Percentiles rank a stretch among this genome's conserved stretches.
phyloP scores from a whole-genome alignment of 805 yeast genomes.

The Teunomyces aglyptinius region DNA sequence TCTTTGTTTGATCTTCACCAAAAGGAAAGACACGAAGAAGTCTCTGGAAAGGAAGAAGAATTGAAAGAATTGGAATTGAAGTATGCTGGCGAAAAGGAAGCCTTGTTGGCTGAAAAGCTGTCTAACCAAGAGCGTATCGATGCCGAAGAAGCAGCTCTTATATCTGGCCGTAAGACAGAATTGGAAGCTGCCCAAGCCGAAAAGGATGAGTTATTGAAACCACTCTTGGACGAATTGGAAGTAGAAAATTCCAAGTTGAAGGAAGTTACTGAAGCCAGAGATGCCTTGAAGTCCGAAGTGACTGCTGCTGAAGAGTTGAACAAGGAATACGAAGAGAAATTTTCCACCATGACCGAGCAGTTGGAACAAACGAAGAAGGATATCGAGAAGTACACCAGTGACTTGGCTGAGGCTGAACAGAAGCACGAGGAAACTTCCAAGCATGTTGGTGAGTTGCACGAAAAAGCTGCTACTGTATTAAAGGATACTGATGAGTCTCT shows the following conservation, averaged over 20 bases:
- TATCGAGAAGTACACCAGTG: slow-evolving; percentile 31
- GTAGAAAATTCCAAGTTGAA: slow-evolving; percentile 48
- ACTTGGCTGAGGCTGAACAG: slow-evolving; percentile 31
- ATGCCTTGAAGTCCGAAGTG: slow-evolving; percentile 44
- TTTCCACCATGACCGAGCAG: slow-evolving; percentile 44
- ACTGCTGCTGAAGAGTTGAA: slow-evolving; percentile 44
- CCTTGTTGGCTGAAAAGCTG: slow-evolving; percentile 44
- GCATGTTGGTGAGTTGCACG: slow-evolving; percentile 37
- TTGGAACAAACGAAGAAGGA: slow-evolving; percentile 41
- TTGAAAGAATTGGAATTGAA: slow-evolving; percentile 36
- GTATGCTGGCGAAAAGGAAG: slow-evolving; percentile 41
- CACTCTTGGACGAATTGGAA: slow-evolving; percentile 52
- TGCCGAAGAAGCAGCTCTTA: slow-evolving; percentile 42
- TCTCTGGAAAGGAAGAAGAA: slow-evolving; percentile 26
- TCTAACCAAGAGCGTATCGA: slow-evolving; percentile 46
- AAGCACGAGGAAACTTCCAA: slow-evolving; percentile 41
- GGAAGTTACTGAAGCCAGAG: slow-evolving; percentile 50
- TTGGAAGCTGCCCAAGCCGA: slow-evolving; percentile 50
- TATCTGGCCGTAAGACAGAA: slow-evolving; percentile 44
- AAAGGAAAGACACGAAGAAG: slow-evolving; percentile 26
- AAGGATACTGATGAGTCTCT: slow-evolving; percentile 22
- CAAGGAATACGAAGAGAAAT: slow-evolving; percentile 41
- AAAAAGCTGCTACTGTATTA: slow-evolving; percentile 22
- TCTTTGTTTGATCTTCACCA: slow-evolving; percentile 28
- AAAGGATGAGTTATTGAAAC: slow-evolving; percentile 53